Percentiles rank a stretch among this genome's conserved stretches.
Evolutionary conservation across 495 filamentous ascomycete genomes (phyloP).

Genomic region (Neurospora pannonica): DNA sequence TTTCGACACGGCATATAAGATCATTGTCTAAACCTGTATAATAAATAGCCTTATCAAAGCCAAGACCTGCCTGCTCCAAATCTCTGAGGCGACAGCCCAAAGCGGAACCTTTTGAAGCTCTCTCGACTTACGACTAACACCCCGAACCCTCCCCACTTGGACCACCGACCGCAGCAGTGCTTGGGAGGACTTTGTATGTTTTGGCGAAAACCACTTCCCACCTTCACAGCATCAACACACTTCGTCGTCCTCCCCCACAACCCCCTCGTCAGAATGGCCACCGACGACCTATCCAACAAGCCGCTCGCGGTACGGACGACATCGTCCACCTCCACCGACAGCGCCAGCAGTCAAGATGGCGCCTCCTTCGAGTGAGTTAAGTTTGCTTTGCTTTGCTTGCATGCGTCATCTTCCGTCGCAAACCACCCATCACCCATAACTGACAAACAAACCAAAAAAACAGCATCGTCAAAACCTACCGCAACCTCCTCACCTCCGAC

Average conservation of each 20-base stretch:
- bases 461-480: conserved; percentile 48
- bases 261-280: conserved; percentile 10
- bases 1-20: background rate
- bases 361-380: conserved; percentile 18
- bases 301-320: background rate
- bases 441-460: background rate
- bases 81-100: background rate
- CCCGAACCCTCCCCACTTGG: background rate
- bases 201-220: conserved; percentile 15
- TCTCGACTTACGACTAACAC: background rate
- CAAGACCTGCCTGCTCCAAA: background rate
- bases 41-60: background rate
- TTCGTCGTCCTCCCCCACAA: background rate
- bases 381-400: background rate
- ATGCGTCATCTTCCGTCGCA: background rate
- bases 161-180: background rate
- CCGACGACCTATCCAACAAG: conserved; percentile 4
- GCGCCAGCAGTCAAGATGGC: conserved; percentile 5
- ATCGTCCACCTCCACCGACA: background rate
- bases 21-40: background rate
- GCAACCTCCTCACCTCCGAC: conserved; percentile 47
- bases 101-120: background rate
- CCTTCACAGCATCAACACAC: conserved; percentile 9
- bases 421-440: background rate
- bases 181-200: conserved; percentile 10